Evolutionary conservation across 2,329 filamentous ascomycete genomes (phyloP).

Genomic region (Claviceps spartinae): DNA sequence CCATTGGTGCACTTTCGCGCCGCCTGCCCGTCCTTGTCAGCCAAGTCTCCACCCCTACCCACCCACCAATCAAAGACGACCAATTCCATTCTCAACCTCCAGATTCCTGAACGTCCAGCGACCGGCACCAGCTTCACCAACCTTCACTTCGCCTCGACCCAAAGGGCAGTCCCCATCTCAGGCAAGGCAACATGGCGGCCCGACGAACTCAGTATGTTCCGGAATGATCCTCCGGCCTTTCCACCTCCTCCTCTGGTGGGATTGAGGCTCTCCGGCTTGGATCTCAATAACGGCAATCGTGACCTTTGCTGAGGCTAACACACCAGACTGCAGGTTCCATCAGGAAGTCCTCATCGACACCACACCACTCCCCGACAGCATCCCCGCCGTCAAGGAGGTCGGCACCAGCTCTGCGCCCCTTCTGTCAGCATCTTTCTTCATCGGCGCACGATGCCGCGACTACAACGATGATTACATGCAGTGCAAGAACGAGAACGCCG

Average conservation of each 20-base stretch:
- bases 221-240: too few relatives aligned
- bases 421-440: constrained; percentile 87
- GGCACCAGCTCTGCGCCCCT: constrained; percentile 87
- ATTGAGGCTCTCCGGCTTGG: not conserved
- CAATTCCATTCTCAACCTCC: constrained; percentile 28
- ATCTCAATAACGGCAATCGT: not conserved
- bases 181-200: constrained; percentile 23
- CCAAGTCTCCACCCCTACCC: constrained; percentile 18
- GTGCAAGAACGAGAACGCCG: constrained; percentile 91
- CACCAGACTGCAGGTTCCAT: constrained; percentile 59
- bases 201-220: constrained; percentile 29
- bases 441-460: constrained; percentile 82
- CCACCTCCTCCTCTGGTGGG: not conserved
- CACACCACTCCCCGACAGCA: constrained; percentile 80
- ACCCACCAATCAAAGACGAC: constrained; percentile 21
- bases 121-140: constrained; percentile 11
- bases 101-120: constrained; percentile 8
- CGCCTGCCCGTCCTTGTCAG: constrained; percentile 6
- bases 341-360: constrained; percentile 89
- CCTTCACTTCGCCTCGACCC: constrained; percentile 14
- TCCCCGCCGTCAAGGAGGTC: constrained; percentile 88
- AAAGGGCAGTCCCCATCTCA: constrained; percentile 15
- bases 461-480: constrained; percentile 99
- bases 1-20: not conserved
- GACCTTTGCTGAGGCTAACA: constrained; percentile 9